Conservation (phyloP, 2,329 filamentous ascomycete species). For the Gaeumannomyces tritici region DNA sequence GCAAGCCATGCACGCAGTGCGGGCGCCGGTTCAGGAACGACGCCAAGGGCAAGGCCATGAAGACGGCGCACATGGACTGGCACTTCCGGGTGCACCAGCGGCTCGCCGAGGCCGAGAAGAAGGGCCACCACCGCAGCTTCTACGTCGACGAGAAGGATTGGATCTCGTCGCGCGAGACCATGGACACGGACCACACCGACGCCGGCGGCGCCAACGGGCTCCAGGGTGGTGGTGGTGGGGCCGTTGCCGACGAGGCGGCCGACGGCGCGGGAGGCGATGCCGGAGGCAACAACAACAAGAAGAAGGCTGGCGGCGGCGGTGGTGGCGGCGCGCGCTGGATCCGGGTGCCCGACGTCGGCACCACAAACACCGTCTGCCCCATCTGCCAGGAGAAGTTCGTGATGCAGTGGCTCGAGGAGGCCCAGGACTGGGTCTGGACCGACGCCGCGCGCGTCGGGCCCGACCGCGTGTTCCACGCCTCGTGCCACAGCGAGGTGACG, state of each 20-base stretch:
- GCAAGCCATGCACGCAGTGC: slow-evolving; percentile 84
- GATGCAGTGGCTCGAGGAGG: slow-evolving; percentile 83
- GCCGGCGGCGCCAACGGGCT: slow-evolving; percentile 13
- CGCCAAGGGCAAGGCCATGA: slow-evolving; percentile 71
- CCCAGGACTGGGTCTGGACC: slow-evolving; percentile 95
- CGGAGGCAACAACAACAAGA: slow-evolving; percentile 23
- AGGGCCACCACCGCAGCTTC: slow-evolving; percentile 87
- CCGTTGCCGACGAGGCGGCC: slow-evolving; percentile 23
- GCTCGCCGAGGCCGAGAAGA: slow-evolving; percentile 75
- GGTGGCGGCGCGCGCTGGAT: slow-evolving; percentile 49
- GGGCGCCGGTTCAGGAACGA: slow-evolving; percentile 76
- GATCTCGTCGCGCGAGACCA: slow-evolving; percentile 74
- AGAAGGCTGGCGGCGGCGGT: slow-evolving; percentile 21
- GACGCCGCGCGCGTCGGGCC: slow-evolving; percentile 75
- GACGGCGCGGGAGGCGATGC: slow-evolving; percentile 21
- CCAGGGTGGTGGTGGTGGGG: neutral
- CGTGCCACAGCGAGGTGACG: slow-evolving; percentile 75
- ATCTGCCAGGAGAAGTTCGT: slow-evolving; percentile 96
- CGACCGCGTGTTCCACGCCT: slow-evolving; percentile 77
- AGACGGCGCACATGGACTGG: slow-evolving; percentile 93
- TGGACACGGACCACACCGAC: slow-evolving; percentile 51
- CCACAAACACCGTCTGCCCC: slow-evolving; percentile 72
- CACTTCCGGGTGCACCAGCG: slow-evolving; percentile 91
- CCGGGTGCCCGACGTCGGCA: slow-evolving; percentile 65
- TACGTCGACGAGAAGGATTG: slow-evolving; percentile 82